Percentiles rank a stretch among this genome's conserved stretches.
Evolutionary conservation across 179 eudicot genomes (phyloP).

Genomic region (Nepenthes alata): DNA sequence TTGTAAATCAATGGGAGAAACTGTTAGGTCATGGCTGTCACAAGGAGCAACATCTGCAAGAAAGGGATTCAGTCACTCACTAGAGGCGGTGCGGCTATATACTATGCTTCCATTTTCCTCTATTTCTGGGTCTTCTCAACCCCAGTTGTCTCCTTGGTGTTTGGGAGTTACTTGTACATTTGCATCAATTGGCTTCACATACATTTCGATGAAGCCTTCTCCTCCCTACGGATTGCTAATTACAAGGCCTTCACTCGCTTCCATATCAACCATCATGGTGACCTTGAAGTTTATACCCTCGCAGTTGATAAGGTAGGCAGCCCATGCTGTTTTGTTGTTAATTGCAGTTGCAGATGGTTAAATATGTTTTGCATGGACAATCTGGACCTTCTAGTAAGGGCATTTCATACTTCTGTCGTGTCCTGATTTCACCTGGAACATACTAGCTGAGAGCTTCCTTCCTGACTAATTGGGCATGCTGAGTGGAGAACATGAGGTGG

Average conservation of each 20-base stretch:
- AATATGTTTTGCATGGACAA: too few species aligned
- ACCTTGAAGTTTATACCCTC: constrained; percentile 88
- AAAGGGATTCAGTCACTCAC: constrained; percentile 68
- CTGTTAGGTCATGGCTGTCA: constrained; percentile 85
- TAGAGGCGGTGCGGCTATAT: constrained; percentile 63
- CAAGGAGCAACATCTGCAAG: constrained; percentile 81
- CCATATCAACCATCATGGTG: constrained; percentile 61
- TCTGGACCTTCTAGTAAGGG: too few species aligned
- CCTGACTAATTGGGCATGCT: too few species aligned
- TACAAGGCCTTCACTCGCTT: constrained; percentile 94
- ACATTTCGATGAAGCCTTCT: constrained; percentile 98
- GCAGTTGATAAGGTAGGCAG: constrained; percentile 86
- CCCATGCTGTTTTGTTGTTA: not conserved
- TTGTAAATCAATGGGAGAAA: not conserved
- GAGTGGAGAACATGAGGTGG: too few species aligned
- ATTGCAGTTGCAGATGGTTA: not conserved
- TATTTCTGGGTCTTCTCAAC: constrained; percentile 97
- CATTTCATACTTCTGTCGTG: too few species aligned
- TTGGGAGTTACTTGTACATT: constrained; percentile 90
- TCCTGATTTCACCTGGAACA: too few species aligned
- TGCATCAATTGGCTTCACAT: constrained; percentile 94
- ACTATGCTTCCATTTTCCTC: constrained; percentile 92
- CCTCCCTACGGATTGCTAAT: constrained; percentile 93
- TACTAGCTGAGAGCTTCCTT: too few species aligned
- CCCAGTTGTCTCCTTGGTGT: constrained; percentile 86